Evolutionary conservation across 1,284 basidiomycete genomes (phyloP), one percentile per base, ranked within the genome.

Genomic region (Sporisorium iseilematis-ciliati): DNA sequence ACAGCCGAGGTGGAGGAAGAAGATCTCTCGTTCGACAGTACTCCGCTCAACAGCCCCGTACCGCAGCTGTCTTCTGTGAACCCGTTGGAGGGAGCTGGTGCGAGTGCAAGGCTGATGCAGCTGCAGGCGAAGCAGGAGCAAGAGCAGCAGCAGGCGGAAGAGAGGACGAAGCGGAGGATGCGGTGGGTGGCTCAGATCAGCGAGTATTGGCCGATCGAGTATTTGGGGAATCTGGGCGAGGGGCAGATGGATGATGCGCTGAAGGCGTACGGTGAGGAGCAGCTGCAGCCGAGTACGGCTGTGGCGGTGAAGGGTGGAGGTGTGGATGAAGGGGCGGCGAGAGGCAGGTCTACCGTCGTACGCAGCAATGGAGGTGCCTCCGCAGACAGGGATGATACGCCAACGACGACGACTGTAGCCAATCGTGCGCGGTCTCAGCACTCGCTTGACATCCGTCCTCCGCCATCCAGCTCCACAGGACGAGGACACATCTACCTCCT

Each of bases 151-250:
- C 60, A 74, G n/a, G 66, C 66, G 7, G 71, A 59, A 41, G 79
- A 82, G 52, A 52, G 65, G 33, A 77, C 74, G 5, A 79, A 75
- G 61, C 52, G 81, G 11, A 56, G 83, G 10, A 87, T 87, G 86
- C 77, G 85, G 7, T 87, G 85, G 81, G 83, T 87, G 16, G 85
- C 86, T 7, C 86, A 87, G 65, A 83, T 85, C 59, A 81, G 79
- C 70, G 83, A 97, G 85, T 97, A 97, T 84, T 97, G 94, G 92
- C 91, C 93, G 0, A 89, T 95, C 53, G 89, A 92, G 21, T 90
- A 90, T 57, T 89, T 97, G 1, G 92, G 93, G 2, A 83, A 86
- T 10, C 88, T 97, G 88, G 87, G 89, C 7, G 87, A 89, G 25
- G 84, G 85, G 20, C 92, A 94, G 21, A 93, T 96, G 90, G 86